Base-by-base conservation (phyloP, 1,284 basidiomycete species). In the Xanthoconium separans region DNA sequence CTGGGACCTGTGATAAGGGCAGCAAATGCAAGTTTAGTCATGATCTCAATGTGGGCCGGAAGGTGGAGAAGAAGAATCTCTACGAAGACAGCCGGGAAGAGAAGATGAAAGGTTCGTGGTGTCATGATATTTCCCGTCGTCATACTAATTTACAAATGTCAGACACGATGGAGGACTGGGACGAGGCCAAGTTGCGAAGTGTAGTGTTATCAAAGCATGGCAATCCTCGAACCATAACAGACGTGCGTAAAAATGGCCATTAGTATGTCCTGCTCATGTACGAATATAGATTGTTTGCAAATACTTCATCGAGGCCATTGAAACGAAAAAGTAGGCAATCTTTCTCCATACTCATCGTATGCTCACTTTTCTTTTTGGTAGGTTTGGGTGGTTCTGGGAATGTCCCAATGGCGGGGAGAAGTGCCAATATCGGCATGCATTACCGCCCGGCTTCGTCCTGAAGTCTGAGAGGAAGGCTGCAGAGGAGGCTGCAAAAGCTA, bases 161-260 rank as follows among this genome's bases (percentile, higher is more conserved):
- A 91, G 95, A 97, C 72, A 97, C 95, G 10, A 99, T 99, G 96
- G 95, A 98, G 64, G 88, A 80, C 63, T 99, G 96, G 96, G 95
- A 98, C 74, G 91, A 98, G 61, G 95, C 87, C 62, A 98, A 96
- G 74, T 77, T 99, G 48, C 80, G 86, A 47, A 83, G 76, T 27
- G 97, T 99, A 55, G 91, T 99, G 10, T 66, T 87, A 15, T 92
- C 91, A 50, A 98, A 98, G 73, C 79, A 83, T 54, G 93, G 93
- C 33, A 98, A 97, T 72, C 95, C 95, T 47, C 82, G 85, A 63
- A 95, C 90, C 31, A 94, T 89, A 3, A 99, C 96, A 43, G 95
- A 97, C 70, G 92, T 93, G 66, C 56, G 87, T 68, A 24, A n/a
- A 59, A 31, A 29, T 36, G 16, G 1, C 12, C 10, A 43, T 48